Evolutionary conservation across 306 rosid species (phyloP).

Genomic region (Vigna trinervia): DNA sequence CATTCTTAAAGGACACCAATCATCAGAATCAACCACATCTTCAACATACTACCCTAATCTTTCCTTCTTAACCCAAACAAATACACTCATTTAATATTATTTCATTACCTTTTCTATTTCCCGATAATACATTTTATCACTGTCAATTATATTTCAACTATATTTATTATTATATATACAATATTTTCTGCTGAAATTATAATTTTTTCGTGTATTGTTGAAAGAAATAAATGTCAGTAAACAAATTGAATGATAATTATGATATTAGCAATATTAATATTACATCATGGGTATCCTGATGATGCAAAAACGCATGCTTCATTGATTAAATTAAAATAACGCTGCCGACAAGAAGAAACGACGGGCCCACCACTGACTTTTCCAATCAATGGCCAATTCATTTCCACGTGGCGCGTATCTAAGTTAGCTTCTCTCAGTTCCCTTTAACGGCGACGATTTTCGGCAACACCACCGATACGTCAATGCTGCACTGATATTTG

Average conservation of each 20-base stretch:
- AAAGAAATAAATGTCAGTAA: background rate
- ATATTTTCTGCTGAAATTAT: background rate
- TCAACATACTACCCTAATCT: background rate
- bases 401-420: conserved; percentile 32
- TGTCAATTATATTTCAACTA: too few relatives aligned
- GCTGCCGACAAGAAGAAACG: conserved; percentile 41
- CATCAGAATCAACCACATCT: background rate
- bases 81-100: background rate
- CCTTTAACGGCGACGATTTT: conserved; percentile 74
- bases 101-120: background rate
- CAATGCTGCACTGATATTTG: background rate
- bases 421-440: background rate
- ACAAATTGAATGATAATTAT: background rate
- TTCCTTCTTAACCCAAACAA: background rate
- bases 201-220: background rate
- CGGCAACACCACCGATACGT: conserved; percentile 34
- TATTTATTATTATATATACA: too few relatives aligned
- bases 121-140: too few relatives aligned
- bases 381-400: background rate
- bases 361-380: conserved; percentile 24
- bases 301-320: conserved; percentile 9
- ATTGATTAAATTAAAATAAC: conserved; percentile 5
- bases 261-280: background rate
- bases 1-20: background rate
- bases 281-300: background rate